A percentile compares a stretch with the other conserved stretches of the same genome.
Conservation (phyloP, 2,329 filamentous ascomycete genomes). For the Claviceps lovelessii region DNA sequence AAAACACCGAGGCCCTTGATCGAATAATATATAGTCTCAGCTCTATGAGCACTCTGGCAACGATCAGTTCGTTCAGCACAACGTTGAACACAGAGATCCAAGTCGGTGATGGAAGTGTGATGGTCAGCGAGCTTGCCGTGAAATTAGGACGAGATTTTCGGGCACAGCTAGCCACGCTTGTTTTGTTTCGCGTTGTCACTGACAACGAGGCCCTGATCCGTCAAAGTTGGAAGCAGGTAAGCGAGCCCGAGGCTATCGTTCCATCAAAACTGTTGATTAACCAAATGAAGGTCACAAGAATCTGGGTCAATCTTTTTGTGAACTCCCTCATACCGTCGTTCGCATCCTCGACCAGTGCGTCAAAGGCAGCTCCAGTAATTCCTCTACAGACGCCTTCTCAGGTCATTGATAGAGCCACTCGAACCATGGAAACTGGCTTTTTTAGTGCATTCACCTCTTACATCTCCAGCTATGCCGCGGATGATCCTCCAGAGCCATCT, state of each 20-base stretch:
- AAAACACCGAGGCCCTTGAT: conserved; percentile 73
- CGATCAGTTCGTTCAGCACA: conserved; percentile 64
- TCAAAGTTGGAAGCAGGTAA: conserved; percentile 65
- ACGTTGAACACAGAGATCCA: conserved; percentile 90
- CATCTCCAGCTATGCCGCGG: conserved; percentile 95
- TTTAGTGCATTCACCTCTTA: conserved; percentile 94
- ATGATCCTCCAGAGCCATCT: conserved; percentile 92
- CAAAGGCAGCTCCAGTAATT: conserved; percentile 63
- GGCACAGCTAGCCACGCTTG: conserved; percentile 82
- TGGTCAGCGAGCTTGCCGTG: conserved; percentile 96
- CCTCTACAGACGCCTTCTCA: conserved; percentile 84
- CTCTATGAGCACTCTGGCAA: conserved; percentile 77
- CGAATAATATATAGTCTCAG: conserved; percentile 84
- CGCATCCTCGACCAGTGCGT: conserved; percentile 47
- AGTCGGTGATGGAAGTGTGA: conserved; percentile 78
- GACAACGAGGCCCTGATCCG: conserved; percentile 67
- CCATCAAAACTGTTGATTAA: conserved; percentile 8
- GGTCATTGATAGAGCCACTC: conserved; percentile 74
- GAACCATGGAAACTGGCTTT: conserved; percentile 65
- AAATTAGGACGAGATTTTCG: conserved; percentile 89
- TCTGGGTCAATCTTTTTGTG: conserved; percentile 89
- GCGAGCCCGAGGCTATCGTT: conserved; percentile 17
- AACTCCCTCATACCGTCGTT: conserved; percentile 85
- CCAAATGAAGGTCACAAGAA: conserved; percentile 56
- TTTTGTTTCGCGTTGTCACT: conserved; percentile 85